Evolutionary conservation across 2,329 filamentous ascomycete species (phyloP).

Genomic region (Acrodontium crateriforme): DNA sequence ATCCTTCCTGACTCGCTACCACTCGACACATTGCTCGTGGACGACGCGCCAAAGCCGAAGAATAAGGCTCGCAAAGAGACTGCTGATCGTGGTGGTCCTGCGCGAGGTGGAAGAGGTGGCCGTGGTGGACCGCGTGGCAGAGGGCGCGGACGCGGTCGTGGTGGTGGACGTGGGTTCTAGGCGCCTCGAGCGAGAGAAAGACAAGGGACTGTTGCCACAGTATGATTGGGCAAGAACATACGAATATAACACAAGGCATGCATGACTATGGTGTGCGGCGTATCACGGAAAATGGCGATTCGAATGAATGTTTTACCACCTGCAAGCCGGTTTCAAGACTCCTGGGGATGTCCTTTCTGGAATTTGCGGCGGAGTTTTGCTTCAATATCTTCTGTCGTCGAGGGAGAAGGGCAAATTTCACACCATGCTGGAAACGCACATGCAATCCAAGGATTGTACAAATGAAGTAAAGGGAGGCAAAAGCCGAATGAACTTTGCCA

Average conservation of each 20-base stretch:
- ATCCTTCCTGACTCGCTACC: conserved; percentile 93
- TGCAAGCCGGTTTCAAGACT: conserved; percentile 1
- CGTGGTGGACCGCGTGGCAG: conserved; percentile 29
- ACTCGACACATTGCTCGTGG: conserved; percentile 86
- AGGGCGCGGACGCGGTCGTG: conserved; percentile 22
- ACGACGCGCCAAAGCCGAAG: conserved; percentile 96
- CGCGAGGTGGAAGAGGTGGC: conserved; percentile 36
- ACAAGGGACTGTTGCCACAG: too few relatives aligned
- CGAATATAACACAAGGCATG: neutral
- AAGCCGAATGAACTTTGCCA: too few relatives aligned
- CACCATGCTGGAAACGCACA: too few relatives aligned
- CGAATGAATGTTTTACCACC: neutral
- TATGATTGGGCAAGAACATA: neutral
- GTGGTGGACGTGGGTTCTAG: conserved; percentile 14
- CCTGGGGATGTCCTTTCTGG: too few relatives aligned
- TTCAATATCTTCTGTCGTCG: too few relatives aligned
- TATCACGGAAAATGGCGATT: neutral
- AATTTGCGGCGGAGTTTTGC: too few relatives aligned
- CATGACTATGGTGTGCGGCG: neutral
- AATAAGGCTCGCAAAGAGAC: conserved; percentile 96
- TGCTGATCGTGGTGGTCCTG: conserved; percentile 33
- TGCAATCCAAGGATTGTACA: too few relatives aligned
- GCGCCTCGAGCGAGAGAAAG: neutral
- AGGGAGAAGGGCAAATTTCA: too few relatives aligned
- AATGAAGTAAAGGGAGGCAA: too few relatives aligned